Conservation (phyloP, 2,329 filamentous ascomycete genomes). For the Anisogramma anomala region DNA sequence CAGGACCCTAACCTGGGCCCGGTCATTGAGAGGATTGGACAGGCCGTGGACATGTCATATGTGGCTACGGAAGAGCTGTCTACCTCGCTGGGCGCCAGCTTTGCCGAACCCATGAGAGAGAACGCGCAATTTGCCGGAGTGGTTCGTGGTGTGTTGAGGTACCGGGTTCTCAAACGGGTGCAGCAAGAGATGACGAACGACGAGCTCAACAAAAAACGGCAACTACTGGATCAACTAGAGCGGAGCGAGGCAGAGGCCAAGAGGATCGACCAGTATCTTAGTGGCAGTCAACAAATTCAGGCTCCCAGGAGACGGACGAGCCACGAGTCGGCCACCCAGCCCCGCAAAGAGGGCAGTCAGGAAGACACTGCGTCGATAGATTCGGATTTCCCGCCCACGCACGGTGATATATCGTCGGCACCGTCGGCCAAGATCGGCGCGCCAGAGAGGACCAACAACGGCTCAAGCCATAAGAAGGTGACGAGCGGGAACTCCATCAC, state of each 20-base stretch:
- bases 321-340: conserved; percentile 37
- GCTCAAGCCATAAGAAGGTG: conserved; percentile 60
- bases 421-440: conserved; percentile 66
- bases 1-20: conserved; percentile 77
- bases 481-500: conserved; percentile 84
- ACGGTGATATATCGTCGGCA: conserved; percentile 57
- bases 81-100: conserved; percentile 76
- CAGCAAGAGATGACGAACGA: conserved; percentile 97
- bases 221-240: conserved; percentile 78
- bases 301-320: conserved; percentile 58
- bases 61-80: conserved; percentile 90
- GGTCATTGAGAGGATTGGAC: conserved; percentile 87
- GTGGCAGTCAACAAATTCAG: conserved; percentile 52
- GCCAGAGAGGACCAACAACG: conserved; percentile 40
- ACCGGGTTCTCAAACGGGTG: conserved; percentile 83
- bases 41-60: conserved; percentile 91
- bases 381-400: conserved; percentile 87
- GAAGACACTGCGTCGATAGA: conserved; percentile 87
- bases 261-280: conserved; percentile 87
- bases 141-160: conserved; percentile 77
- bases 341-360: conserved; percentile 43
- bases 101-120: conserved; percentile 95
- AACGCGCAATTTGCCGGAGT: conserved; percentile 95
- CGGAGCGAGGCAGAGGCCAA: conserved; percentile 85
- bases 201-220: conserved; percentile 77